Percentiles rank a stretch among this genome's conserved stretches.
Conservation (phyloP, 2,329 filamentous ascomycete species). For the Emergomyces africanus region DNA sequence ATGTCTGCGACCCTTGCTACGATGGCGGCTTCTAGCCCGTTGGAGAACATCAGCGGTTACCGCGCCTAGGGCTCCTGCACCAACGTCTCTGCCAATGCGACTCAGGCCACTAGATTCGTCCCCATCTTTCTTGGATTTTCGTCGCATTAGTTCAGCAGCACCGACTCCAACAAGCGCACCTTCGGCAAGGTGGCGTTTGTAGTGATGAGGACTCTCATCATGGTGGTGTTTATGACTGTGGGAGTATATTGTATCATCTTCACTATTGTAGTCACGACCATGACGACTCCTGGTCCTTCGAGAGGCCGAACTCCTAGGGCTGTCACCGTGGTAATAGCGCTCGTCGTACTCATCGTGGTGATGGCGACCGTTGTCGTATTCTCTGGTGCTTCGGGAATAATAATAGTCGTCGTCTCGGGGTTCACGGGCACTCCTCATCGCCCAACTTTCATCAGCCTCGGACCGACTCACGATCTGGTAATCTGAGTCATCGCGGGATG, state of each 20-base stretch:
- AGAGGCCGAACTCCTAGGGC: conserved; percentile 41
- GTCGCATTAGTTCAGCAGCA: conserved; percentile 47
- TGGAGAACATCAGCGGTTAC: conserved; percentile 47
- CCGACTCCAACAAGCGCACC: conserved; percentile 48
- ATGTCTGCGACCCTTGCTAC: conserved; percentile 33
- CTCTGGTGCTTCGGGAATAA: conserved; percentile 44
- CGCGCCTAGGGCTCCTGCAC: conserved; percentile 49
- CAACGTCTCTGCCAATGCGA: conserved; percentile 38
- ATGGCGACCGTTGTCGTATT: conserved; percentile 37
- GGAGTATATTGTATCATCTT: conserved; percentile 50
- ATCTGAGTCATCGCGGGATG: conserved; percentile 40
- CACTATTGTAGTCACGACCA: conserved; percentile 40
- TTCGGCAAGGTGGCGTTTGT: conserved; percentile 47
- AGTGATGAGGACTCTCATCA: conserved; percentile 38
- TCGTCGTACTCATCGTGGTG: conserved; percentile 28
- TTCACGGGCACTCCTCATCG: conserved; percentile 31
- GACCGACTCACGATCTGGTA: conserved; percentile 49
- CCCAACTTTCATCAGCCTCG: conserved; percentile 39
- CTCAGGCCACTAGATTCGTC: conserved; percentile 40
- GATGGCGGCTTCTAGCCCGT: conserved; percentile 37
- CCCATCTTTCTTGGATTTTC: conserved; percentile 45
- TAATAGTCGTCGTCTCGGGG: conserved; percentile 48
- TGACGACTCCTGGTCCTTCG: conserved; percentile 31
- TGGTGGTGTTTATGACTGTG: conserved; percentile 36
- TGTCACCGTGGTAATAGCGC: conserved; percentile 34